Conservation (phyloP, 2,329 filamentous ascomycete species). For the Fusarium temperatum region DNA sequence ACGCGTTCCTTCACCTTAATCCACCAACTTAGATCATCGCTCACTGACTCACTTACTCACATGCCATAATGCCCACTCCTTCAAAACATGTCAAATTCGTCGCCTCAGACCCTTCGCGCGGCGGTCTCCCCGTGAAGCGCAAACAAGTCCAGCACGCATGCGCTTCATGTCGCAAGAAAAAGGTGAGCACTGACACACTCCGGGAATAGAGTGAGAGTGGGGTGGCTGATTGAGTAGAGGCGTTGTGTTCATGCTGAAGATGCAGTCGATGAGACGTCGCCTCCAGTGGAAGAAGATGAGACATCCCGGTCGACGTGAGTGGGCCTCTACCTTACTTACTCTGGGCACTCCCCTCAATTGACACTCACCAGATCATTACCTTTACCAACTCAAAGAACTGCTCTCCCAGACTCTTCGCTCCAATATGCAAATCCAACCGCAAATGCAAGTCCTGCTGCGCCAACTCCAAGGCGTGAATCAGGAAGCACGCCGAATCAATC, state of each 20-base stretch:
- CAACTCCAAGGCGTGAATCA: conserved; percentile 18
- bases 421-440: neutral
- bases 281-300: conserved; percentile 28
- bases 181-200: conserved; percentile 49
- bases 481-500: conserved; percentile 40
- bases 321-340: neutral
- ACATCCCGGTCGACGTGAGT: conserved; percentile 47
- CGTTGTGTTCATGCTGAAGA: conserved; percentile 56
- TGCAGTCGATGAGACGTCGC: conserved; percentile 41
- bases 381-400: neutral
- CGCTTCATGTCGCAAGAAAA: conserved; percentile 62
- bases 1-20: neutral
- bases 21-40: neutral
- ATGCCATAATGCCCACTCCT: conserved; percentile 26
- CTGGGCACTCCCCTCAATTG: neutral
- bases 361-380: conserved; percentile 25
- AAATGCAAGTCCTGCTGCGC: conserved; percentile 1
- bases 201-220: no score
- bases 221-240: conserved; percentile 44
- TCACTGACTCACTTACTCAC: neutral
- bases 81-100: conserved; percentile 62
- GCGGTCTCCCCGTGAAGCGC: conserved; percentile 65
- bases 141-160: conserved; percentile 69
- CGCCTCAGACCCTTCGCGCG: conserved; percentile 58
- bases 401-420: conserved; percentile 1